Conservation (phyloP, 2,329 filamentous ascomycete genomes). For the Ophiocordyceps unilateralis region DNA sequence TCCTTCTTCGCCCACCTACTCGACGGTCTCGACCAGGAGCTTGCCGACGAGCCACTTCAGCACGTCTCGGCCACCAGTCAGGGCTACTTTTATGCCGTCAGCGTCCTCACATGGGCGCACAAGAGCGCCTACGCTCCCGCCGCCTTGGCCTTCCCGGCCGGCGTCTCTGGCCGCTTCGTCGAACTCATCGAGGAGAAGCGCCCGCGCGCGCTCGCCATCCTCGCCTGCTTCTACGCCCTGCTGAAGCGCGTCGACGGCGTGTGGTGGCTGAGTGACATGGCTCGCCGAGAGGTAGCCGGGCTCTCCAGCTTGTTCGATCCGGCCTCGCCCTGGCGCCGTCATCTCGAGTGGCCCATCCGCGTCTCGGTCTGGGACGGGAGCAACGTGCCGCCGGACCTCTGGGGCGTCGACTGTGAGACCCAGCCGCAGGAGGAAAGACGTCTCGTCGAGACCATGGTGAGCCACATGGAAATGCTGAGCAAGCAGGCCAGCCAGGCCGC, state of each 20-base stretch:
- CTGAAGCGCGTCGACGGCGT: constrained; percentile 42
- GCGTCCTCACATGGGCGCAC: constrained; percentile 49
- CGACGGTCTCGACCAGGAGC: constrained; percentile 38
- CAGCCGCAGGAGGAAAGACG: constrained; percentile 19
- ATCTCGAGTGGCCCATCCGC: constrained; percentile 42
- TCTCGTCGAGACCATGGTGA: constrained; percentile 18
- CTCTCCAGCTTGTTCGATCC: constrained; percentile 41
- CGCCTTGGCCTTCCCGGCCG: constrained; percentile 45
- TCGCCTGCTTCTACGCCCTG: constrained; percentile 50
- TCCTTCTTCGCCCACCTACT: constrained; percentile 46
- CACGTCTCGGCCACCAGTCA: constrained; percentile 20
- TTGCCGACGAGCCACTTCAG: constrained; percentile 18
- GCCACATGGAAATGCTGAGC: constrained; percentile 22
- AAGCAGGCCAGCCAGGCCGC: constrained; percentile 16
- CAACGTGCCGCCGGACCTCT: constrained; percentile 36
- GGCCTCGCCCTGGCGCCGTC: constrained; percentile 42
- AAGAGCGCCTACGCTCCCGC: constrained; percentile 40
- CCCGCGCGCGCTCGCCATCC: constrained; percentile 43
- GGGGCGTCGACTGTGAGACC: constrained; percentile 33
- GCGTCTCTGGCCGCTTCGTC: constrained; percentile 42
- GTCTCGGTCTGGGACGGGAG: constrained; percentile 39
- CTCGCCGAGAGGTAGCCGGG: constrained; percentile 46
- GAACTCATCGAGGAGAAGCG: constrained; percentile 40
- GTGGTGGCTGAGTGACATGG: constrained; percentile 57
- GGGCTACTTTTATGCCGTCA: constrained; percentile 46